Conservation (phyloP, 2,329 filamentous ascomycete species). For the Trichophyton mentagrophytes region DNA sequence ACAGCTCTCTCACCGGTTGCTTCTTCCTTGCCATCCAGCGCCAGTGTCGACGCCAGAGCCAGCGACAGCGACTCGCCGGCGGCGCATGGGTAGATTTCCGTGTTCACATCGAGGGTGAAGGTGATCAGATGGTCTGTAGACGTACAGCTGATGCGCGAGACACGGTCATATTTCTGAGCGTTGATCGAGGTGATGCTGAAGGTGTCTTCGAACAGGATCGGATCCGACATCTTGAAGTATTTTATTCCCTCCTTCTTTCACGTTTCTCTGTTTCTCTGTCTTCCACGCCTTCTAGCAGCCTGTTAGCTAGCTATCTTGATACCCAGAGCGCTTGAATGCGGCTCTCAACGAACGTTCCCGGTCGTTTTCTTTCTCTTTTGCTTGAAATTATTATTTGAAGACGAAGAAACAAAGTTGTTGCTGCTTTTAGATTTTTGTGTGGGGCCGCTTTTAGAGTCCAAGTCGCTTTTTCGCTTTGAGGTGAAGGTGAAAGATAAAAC, state of each 20-base stretch:
- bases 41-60: conserved; percentile 71
- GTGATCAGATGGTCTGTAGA: conserved; percentile 61
- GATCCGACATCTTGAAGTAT: conserved; percentile 54
- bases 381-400: not conserved
- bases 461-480: not conserved
- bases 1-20: conserved; percentile 44
- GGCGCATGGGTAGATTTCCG: conserved; percentile 70
- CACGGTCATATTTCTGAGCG: conserved; percentile 85
- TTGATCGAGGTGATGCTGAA: conserved; percentile 73
- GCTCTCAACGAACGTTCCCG: too few species aligned
- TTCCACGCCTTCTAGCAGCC: not conserved
- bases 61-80: conserved; percentile 66
- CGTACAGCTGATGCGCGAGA: conserved; percentile 68
- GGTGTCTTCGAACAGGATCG: conserved; percentile 84
- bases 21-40: conserved; percentile 75
- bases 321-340: not conserved
- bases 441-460: conserved; percentile 1
- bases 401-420: not conserved
- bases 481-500: not conserved
- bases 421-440: conserved; percentile 1
- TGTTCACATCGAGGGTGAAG: conserved; percentile 86
- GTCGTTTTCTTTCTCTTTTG: not conserved
- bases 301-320: not conserved
- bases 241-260: not conserved
- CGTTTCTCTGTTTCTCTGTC: not conserved